Evolutionary conservation across 352 stramenopile species (phyloP).

Genomic region (Plasmopara viticola): DNA sequence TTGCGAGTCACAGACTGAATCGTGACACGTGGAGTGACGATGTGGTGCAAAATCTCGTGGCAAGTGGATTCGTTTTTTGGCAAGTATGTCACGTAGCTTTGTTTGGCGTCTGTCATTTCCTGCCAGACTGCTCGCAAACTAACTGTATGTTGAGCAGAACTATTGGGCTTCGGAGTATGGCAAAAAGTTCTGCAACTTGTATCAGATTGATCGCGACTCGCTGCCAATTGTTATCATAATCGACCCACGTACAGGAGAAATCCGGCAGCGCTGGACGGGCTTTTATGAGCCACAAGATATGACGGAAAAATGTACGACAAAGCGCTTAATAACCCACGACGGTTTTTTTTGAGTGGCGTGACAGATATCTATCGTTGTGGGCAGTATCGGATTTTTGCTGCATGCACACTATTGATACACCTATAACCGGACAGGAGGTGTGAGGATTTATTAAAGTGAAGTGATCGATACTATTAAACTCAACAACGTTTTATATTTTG

Average conservation of each 20-base stretch:
- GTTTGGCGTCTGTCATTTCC: not conserved
- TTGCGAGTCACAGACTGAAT: constrained; percentile 94
- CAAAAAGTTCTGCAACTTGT: constrained; percentile 79
- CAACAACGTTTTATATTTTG: too few relatives aligned
- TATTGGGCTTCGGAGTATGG: constrained; percentile 74
- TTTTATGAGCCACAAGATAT: constrained; percentile 65
- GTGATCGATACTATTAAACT: too few relatives aligned
- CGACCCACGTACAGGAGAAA: constrained; percentile 68
- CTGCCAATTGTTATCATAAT: constrained; percentile 73
- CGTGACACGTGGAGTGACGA: constrained; percentile 94
- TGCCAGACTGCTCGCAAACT: not conserved
- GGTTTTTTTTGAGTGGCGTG: not conserved
- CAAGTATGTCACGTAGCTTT: constrained; percentile 38
- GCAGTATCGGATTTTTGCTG: constrained; percentile 66
- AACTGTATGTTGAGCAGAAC: constrained; percentile 28
- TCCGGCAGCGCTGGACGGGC: constrained; percentile 55
- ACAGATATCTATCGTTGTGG: not conserved
- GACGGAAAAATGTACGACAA: constrained; percentile 60
- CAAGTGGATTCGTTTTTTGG: constrained; percentile 94
- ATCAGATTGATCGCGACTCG: constrained; percentile 63
- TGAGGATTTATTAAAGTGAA: not conserved
- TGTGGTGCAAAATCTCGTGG: constrained; percentile 91
- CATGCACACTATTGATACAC: constrained; percentile 37
- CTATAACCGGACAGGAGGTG: constrained; percentile 17
- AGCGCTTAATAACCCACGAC: not conserved